phyloP scores from a whole-genome alignment of 2,329 filamentous ascomycete species.

The Xylariaceae sp. region DNA sequence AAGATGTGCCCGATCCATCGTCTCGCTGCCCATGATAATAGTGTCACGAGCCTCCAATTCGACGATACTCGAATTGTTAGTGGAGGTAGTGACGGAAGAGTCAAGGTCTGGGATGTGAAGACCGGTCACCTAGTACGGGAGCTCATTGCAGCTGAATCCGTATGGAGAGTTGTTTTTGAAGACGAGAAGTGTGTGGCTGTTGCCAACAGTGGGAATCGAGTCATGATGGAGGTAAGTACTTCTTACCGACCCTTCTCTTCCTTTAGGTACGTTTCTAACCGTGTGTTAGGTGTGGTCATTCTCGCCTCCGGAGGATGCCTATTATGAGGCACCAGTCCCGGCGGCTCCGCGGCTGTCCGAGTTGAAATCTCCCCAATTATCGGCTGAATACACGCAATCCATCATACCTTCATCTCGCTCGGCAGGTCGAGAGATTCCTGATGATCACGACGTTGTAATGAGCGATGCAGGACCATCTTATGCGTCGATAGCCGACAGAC shows the following conservation, averaged over 20 bases:
- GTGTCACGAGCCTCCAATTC: constrained; percentile 94
- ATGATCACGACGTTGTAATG: constrained; percentile 50
- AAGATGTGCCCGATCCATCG: constrained; percentile 90
- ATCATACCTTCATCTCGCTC: constrained; percentile 20
- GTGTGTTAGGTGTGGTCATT: constrained; percentile 81
- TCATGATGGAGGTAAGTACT: constrained; percentile 86
- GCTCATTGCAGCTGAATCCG: constrained; percentile 84
- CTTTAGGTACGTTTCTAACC: constrained; percentile 14
- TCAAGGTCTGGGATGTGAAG: constrained; percentile 97
- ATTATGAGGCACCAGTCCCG: constrained; percentile 49
- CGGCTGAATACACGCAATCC: constrained; percentile 38
- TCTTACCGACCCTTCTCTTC: constrained; percentile 7
- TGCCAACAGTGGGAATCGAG: constrained; percentile 76
- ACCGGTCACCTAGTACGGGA: constrained; percentile 87
- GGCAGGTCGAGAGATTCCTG: constrained; percentile 29
- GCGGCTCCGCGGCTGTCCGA: constrained; percentile 45
- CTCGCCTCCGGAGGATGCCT: constrained; percentile 71
- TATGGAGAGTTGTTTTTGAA: constrained; percentile 97
- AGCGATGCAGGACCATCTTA: constrained; percentile 51
- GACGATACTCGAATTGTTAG: constrained; percentile 93
- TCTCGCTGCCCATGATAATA: constrained; percentile 94
- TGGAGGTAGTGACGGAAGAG: constrained; percentile 92
- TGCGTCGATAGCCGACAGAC: constrained; percentile 45
- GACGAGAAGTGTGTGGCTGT: constrained; percentile 97
- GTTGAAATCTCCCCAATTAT: constrained; percentile 45